A percentile compares a stretch with the other conserved stretches of the same genome.
phyloP scores from a whole-genome alignment of 2,329 filamentous ascomycete species.

The Fonsecaea erecta region DNA sequence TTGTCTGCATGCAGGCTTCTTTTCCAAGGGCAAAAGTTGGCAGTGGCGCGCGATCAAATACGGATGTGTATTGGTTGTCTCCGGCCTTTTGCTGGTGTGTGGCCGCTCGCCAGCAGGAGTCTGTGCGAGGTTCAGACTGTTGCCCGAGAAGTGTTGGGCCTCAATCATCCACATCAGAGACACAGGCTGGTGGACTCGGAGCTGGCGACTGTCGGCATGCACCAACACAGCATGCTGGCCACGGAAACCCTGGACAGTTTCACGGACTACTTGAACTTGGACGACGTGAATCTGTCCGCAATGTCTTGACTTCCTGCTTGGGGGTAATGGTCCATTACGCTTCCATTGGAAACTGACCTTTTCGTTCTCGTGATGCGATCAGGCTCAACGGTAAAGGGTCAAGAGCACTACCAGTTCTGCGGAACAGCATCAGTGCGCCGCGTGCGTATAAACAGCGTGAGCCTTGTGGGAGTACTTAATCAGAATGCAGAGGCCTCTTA shows the following conservation, averaged over 20 bases:
- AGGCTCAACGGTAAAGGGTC: neutral
- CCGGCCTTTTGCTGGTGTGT: slow-evolving; percentile 45
- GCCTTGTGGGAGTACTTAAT: too few relatives aligned
- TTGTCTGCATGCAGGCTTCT: slow-evolving; percentile 46
- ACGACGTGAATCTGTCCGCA: neutral
- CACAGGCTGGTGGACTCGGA: neutral
- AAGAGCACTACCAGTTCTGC: neutral
- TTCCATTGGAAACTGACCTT: neutral
- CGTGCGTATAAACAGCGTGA: too few relatives aligned
- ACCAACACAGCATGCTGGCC: neutral
- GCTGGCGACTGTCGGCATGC: neutral
- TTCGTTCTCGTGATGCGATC: neutral
- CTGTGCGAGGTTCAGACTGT: slow-evolving; percentile 50
- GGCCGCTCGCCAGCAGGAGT: slow-evolving; percentile 46
- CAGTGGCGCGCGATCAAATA: slow-evolving; percentile 49
- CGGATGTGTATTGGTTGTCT: slow-evolving; percentile 51
- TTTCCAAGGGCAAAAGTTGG: slow-evolving; percentile 42
- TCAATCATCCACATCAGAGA: neutral
- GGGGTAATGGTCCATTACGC: neutral
- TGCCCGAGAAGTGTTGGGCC: slow-evolving; percentile 42
- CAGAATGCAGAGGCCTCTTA: too few relatives aligned
- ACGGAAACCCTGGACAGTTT: neutral
- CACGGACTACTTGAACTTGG: neutral
- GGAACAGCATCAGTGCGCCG: too few relatives aligned
- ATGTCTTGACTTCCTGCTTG: neutral